phyloP scores from a whole-genome alignment of 2,329 filamentous ascomycete genomes.

The Botrytis cinerea region DNA sequence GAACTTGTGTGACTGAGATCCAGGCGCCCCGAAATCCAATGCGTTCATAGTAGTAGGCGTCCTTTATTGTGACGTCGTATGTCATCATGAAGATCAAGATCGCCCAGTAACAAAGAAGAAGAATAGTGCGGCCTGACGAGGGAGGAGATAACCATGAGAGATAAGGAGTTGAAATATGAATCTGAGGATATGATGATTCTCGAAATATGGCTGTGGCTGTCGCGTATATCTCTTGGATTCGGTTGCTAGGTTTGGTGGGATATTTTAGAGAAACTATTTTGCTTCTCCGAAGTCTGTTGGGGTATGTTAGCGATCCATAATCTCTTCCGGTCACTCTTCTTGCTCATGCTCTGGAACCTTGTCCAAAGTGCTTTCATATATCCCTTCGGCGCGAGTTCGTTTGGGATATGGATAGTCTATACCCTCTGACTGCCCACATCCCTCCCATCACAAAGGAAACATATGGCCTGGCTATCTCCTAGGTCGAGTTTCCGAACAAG shows the following conservation, averaged over 20 bases:
- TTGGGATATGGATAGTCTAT: background rate
- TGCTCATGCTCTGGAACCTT: background rate
- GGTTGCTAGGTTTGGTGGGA: constrained; percentile 54
- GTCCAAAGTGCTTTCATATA: background rate
- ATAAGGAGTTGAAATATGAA: constrained; percentile 50
- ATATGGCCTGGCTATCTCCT: background rate
- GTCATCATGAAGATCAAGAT: constrained; percentile 60
- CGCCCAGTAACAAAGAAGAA: constrained; percentile 59
- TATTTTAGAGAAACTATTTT: constrained; percentile 43
- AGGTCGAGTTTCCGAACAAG: background rate
- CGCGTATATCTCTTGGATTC: constrained; percentile 55
- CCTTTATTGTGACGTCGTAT: constrained; percentile 50
- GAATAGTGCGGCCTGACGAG: constrained; percentile 56
- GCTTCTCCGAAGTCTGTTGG: constrained; percentile 50
- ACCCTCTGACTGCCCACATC: background rate
- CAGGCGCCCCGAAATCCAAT: constrained; percentile 69
- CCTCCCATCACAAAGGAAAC: background rate
- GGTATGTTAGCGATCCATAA: background rate
- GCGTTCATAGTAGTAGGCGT: constrained; percentile 62
- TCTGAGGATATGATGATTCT: constrained; percentile 58
- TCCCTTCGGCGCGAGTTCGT: background rate
- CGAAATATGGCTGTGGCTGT: constrained; percentile 59
- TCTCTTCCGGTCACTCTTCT: background rate
- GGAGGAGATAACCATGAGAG: constrained; percentile 61
- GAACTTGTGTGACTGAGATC: constrained; percentile 65